These are phyloP conservation scores for Tilletia setariae DNA, from an alignment of 1,284 basidiomycete genomes.

Conservation along the genomic window DNA sequence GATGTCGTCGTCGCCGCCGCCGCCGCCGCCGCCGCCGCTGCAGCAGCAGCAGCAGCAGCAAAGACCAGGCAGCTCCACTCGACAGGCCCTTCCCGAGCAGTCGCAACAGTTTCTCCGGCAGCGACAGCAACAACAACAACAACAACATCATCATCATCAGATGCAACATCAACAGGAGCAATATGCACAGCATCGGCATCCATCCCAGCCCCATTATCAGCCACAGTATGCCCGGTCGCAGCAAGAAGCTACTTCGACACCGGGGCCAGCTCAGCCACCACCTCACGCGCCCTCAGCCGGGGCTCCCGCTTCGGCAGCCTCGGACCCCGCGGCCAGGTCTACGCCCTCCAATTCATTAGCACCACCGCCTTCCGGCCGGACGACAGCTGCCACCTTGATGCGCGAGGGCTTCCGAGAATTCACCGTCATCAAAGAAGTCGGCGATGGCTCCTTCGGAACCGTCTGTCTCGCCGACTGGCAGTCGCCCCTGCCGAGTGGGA, in stretches of 20 bases:
- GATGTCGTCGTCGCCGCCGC: neutral
- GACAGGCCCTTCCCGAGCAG: too few species aligned
- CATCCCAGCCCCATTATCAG: too few species aligned
- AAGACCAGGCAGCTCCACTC: too few species aligned
- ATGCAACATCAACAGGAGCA: conserved; percentile 4
- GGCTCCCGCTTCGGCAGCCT: too few species aligned
- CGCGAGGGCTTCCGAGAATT: conserved; percentile 46
- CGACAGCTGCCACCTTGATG: conserved; percentile 47
- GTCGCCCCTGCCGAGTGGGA: conserved; percentile 66
- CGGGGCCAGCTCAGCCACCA: too few species aligned
- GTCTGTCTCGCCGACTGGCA: conserved; percentile 99
- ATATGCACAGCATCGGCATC: neutral
- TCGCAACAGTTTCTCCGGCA: neutral
- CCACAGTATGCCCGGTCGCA: too few species aligned
- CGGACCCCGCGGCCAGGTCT: neutral
- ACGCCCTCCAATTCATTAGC: neutral
- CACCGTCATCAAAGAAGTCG: conserved; percentile 48
- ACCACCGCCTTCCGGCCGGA: conserved; percentile 21
- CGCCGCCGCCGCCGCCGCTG: neutral
- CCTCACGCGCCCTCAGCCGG: too few species aligned
- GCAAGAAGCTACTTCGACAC: too few species aligned
- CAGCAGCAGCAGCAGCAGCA: neutral
- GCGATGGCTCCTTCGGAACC: conserved; percentile 67
- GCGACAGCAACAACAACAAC: neutral
- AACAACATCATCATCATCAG: neutral